These are phyloP conservation scores for Sclerotinia sclerotiorum DNA, from an alignment of 2,329 filamentous ascomycete species.

Conservation along the genomic window DNA sequence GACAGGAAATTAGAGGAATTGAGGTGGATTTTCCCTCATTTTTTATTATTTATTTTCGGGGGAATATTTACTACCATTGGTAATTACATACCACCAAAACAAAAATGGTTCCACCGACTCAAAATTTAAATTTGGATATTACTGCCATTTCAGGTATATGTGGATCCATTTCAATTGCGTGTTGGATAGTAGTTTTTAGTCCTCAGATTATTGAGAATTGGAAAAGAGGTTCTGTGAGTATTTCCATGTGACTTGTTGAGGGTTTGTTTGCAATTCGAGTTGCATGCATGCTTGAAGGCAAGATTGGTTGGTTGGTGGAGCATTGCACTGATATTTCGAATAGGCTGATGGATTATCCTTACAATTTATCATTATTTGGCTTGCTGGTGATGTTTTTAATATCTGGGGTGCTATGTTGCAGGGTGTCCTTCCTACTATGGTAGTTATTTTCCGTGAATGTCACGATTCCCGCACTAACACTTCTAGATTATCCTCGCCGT, in stretches of 20 bases:
- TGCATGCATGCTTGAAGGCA: not conserved
- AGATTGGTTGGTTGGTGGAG: not conserved
- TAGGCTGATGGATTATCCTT: conserved; percentile 81
- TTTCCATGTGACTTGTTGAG: not conserved
- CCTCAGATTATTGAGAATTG: conserved; percentile 98
- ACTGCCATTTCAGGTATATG: conserved; percentile 91
- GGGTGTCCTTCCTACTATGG: conserved; percentile 90
- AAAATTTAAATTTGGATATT: conserved; percentile 70
- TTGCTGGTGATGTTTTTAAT: conserved; percentile 93
- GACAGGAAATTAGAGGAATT: not conserved
- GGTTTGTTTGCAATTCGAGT: too few relatives aligned
- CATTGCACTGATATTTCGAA: not conserved
- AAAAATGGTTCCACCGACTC: conserved; percentile 49
- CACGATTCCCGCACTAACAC: conserved; percentile 15
- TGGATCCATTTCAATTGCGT: conserved; percentile 93
- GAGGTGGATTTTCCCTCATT: not conserved
- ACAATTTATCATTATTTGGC: conserved; percentile 90
- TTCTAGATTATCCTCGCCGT: conserved; percentile 78
- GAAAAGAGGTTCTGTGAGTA: conserved; percentile 60
- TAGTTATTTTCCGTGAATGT: conserved; percentile 40
- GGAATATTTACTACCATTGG: not conserved
- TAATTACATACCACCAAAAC: not conserved
- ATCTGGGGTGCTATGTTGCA: conserved; percentile 90
- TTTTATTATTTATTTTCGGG: not conserved
- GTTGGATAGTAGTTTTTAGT: conserved; percentile 94